Evolutionary conservation across 257 asterid species (phyloP).

Genomic region (Cynanchum wilfordii): DNA sequence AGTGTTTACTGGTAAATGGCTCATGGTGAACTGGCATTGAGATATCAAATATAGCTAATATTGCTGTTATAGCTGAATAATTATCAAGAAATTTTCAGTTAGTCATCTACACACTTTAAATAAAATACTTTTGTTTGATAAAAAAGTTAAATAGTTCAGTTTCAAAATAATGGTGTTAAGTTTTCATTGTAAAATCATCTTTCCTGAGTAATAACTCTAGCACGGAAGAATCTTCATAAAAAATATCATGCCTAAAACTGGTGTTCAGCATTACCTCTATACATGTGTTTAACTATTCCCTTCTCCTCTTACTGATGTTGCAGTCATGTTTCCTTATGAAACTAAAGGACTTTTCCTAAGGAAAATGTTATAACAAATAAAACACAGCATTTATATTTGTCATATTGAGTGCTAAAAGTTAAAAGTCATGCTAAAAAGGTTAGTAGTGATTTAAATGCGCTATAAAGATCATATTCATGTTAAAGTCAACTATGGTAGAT

Average conservation of each 20-base stretch:
- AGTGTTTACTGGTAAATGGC: neutral
- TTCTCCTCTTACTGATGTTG: neutral
- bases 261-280: neutral
- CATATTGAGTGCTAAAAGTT: neutral
- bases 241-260: neutral
- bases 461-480: neutral
- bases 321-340: neutral
- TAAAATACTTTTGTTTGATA: neutral
- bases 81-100: slow-evolving; percentile 1
- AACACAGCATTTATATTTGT: neutral
- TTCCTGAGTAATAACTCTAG: neutral
- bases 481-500: neutral
- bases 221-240: neutral
- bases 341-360: neutral
- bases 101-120: neutral
- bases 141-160: too few relatives aligned
- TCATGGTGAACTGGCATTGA: neutral
- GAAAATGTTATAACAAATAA: neutral
- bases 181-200: neutral
- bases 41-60: neutral
- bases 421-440: neutral
- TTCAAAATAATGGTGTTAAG: neutral
- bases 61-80: neutral
- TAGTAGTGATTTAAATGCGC: neutral
- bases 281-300: neutral